phyloP scores from a whole-genome alignment of 768 basidiomycete species.

The Dioszegia aurantiaca region DNA sequence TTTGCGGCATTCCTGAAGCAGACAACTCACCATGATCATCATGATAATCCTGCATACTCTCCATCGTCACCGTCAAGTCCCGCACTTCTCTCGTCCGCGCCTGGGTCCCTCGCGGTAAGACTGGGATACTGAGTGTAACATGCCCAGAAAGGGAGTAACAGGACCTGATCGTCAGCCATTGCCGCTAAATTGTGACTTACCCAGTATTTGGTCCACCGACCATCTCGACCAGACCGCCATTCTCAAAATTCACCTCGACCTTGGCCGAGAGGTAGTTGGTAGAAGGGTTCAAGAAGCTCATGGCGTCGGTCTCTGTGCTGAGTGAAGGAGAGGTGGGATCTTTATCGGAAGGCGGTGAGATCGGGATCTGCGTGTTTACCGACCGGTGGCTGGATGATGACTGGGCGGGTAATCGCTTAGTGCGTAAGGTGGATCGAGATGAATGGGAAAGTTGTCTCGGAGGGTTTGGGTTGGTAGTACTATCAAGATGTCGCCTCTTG shows the following conservation, averaged over 20 bases:
- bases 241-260: slow-evolving; percentile 34
- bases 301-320: slow-evolving; percentile 1
- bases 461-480: background rate
- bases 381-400: background rate
- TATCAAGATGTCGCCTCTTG: slow-evolving; percentile 1
- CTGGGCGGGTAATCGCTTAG: background rate
- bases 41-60: slow-evolving; percentile 77
- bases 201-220: slow-evolving; percentile 41
- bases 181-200: slow-evolving; percentile 25
- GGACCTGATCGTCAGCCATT: slow-evolving; percentile 57
- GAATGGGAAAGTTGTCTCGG: background rate
- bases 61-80: slow-evolving; percentile 67
- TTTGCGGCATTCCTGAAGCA: background rate
- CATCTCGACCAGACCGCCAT: slow-evolving; percentile 39
- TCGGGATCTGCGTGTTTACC: background rate
- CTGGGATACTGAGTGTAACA: slow-evolving; percentile 64
- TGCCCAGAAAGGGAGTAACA: slow-evolving; percentile 85
- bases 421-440: background rate
- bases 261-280: slow-evolving; percentile 30
- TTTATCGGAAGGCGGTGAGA: background rate
- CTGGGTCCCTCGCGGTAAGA: slow-evolving; percentile 56
- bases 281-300: slow-evolving; percentile 14
- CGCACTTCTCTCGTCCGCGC: slow-evolving; percentile 30
- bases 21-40: slow-evolving; percentile 57
- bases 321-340: background rate